These are phyloP conservation scores for Penicillium angulare DNA, from an alignment of 495 filamentous ascomycete genomes.

Conservation along the genomic window DNA sequence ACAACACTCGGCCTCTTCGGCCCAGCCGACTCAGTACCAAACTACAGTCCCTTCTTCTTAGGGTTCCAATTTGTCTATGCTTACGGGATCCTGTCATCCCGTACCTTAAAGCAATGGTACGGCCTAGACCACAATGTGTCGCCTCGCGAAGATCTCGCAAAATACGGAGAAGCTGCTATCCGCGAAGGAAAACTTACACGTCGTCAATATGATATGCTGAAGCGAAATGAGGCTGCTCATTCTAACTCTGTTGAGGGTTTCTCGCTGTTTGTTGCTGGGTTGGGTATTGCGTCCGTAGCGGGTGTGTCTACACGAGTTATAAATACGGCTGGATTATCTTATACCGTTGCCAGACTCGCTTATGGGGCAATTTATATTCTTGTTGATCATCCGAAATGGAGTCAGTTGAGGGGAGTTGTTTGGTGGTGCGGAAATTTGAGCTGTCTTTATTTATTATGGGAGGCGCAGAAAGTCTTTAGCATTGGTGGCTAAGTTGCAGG, in stretches of 20 bases:
- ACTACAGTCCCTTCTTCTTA: slow-evolving; percentile 40
- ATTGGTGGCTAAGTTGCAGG: no score
- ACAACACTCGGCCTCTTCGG: background rate
- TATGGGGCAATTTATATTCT: slow-evolving; percentile 26
- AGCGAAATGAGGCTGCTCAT: slow-evolving; percentile 46
- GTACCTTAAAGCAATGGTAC: slow-evolving; percentile 45
- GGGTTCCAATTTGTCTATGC: slow-evolving; percentile 49
- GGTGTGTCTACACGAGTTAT: slow-evolving; percentile 18
- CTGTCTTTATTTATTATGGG: slow-evolving; percentile 24
- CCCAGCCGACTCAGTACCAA: slow-evolving; percentile 2
- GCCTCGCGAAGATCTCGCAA: slow-evolving; percentile 44
- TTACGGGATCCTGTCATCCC: slow-evolving; percentile 47
- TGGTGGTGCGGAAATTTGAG: slow-evolving; percentile 34
- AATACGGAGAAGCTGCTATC: slow-evolving; percentile 46
- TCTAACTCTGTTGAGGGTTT: slow-evolving; percentile 49
- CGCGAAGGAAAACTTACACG: slow-evolving; percentile 46
- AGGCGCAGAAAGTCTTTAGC: slow-evolving; percentile 5
- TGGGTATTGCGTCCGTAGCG: slow-evolving; percentile 20
- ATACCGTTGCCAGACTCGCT: slow-evolving; percentile 21
- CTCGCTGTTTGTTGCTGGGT: slow-evolving; percentile 20
- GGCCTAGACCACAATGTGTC: slow-evolving; percentile 49
- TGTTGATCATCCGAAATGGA: slow-evolving; percentile 16
- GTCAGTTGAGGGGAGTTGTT: slow-evolving; percentile 13
- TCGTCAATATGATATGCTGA: slow-evolving; percentile 40
- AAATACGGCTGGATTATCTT: slow-evolving; percentile 25